phyloP scores from a whole-genome alignment of 1,139 yeast genomes.

The Candida frijolesensis region DNA sequence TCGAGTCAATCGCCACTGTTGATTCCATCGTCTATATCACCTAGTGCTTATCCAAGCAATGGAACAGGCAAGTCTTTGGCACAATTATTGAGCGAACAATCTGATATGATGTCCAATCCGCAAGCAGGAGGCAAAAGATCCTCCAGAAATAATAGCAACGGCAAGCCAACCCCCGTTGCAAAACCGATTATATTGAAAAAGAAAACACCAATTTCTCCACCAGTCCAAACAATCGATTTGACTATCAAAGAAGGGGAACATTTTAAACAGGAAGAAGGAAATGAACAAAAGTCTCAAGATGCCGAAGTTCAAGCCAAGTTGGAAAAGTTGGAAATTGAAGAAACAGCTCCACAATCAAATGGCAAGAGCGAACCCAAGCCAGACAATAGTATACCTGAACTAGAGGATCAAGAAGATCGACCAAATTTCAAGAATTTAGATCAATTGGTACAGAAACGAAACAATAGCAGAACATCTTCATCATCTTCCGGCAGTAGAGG shows the following conservation, averaged over 20 bases:
- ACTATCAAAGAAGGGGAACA: conserved; percentile 14
- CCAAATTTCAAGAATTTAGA: conserved; percentile 38
- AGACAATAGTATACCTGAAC: neutral
- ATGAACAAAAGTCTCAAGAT: neutral
- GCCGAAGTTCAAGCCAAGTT: conserved; percentile 8
- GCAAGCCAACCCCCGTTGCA: conserved; percentile 26
- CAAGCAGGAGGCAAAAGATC: conserved; percentile 20
- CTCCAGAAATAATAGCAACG: conserved; percentile 22
- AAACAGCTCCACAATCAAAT: conserved; percentile 4
- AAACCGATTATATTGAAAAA: conserved; percentile 47
- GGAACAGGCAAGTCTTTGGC: conserved; percentile 40
- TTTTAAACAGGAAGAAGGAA: conserved; percentile 11
- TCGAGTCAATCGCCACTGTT: conserved; percentile 6
- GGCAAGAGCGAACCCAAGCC: conserved; percentile 6
- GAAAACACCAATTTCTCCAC: conserved; percentile 24
- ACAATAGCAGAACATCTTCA: conserved; percentile 4
- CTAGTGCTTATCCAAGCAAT: conserved; percentile 14
- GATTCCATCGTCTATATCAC: conserved; percentile 1
- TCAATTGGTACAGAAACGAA: conserved; percentile 25
- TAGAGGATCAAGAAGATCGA: conserved; percentile 15
- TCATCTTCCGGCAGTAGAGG: conserved; percentile 3
- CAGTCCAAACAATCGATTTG: conserved; percentile 14
- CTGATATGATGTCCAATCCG: conserved; percentile 18
- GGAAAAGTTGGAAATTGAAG: conserved; percentile 9
- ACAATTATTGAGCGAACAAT: conserved; percentile 34